phyloP scores from a whole-genome alignment of 2,329 filamentous ascomycete species.

The Paraphaeosphaeria sporulosa region DNA sequence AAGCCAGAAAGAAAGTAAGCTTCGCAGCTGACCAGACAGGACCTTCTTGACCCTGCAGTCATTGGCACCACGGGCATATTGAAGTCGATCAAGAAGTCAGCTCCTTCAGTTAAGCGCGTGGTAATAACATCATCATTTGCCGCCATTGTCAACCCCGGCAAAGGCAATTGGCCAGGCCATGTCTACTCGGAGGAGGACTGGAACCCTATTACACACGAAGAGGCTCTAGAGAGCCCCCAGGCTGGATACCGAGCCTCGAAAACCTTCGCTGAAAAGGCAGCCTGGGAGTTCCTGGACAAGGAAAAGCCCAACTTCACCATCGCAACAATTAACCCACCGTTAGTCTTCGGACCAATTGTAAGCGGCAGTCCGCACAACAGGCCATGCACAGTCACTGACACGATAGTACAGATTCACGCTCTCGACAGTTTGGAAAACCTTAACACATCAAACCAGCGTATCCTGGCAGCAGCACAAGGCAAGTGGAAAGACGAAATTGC shows the following conservation, averaged over 20 bases:
- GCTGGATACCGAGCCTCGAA: slow-evolving; percentile 64
- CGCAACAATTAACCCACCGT: slow-evolving; percentile 59
- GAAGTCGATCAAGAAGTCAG: slow-evolving; percentile 66
- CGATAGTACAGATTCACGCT: slow-evolving; percentile 55
- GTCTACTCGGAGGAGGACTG: slow-evolving; percentile 64
- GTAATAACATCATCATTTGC: slow-evolving; percentile 75
- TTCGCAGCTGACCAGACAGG: slow-evolving; percentile 30
- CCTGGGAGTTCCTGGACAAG: slow-evolving; percentile 61
- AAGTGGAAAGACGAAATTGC: slow-evolving; percentile 65
- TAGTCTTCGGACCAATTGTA: slow-evolving; percentile 60
- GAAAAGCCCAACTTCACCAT: slow-evolving; percentile 61
- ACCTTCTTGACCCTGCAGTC: slow-evolving; percentile 67
- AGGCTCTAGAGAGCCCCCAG: slow-evolving; percentile 54
- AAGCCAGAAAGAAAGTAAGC: not conserved
- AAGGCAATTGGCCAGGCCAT: slow-evolving; percentile 58
- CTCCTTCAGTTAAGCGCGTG: slow-evolving; percentile 74
- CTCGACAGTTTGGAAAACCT: slow-evolving; percentile 68
- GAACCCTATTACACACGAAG: slow-evolving; percentile 63
- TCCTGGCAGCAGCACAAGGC: slow-evolving; percentile 70
- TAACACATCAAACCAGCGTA: slow-evolving; percentile 76
- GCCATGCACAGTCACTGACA: slow-evolving; percentile 17
- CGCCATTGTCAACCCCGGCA: slow-evolving; percentile 65
- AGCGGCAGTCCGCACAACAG: slow-evolving; percentile 12
- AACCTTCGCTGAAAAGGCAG: slow-evolving; percentile 66
- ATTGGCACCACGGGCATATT: slow-evolving; percentile 70